Evolutionary conservation across 2,329 filamentous ascomycete species (phyloP).

Genomic region (Aspergillus spinulosporus): DNA sequence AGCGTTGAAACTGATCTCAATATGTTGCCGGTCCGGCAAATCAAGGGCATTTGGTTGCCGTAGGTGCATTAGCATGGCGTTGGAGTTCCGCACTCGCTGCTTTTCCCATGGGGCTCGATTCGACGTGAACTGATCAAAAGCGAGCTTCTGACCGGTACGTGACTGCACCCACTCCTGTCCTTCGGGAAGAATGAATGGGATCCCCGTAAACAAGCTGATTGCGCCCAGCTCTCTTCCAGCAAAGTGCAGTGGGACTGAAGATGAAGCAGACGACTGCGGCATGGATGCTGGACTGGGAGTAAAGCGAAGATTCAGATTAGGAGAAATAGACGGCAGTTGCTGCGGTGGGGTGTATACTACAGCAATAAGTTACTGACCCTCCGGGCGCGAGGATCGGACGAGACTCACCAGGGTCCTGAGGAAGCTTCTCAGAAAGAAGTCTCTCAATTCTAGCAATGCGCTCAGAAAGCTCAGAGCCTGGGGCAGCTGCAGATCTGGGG

Average conservation of each 20-base stretch:
- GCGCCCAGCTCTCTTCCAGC: constrained; percentile 51
- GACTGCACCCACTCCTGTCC: constrained; percentile 53
- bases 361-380: constrained; percentile 3
- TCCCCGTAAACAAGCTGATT: constrained; percentile 50
- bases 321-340: background rate
- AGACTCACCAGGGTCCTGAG: constrained; percentile 26
- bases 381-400: background rate
- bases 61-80: constrained; percentile 23
- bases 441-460: constrained; percentile 46
- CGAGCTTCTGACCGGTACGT: constrained; percentile 44
- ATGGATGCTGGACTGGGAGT: constrained; percentile 6
- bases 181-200: constrained; percentile 52
- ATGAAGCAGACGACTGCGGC: constrained; percentile 24
- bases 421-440: constrained; percentile 35
- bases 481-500: constrained; percentile 18
- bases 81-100: constrained; percentile 28
- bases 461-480: constrained; percentile 36
- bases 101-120: constrained; percentile 38
- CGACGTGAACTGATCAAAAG: constrained; percentile 32
- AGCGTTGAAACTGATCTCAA: constrained; percentile 35
- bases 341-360: constrained; percentile 22
- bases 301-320: background rate
- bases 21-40: constrained; percentile 38
- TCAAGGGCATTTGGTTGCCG: constrained; percentile 26
- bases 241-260: constrained; percentile 48